These are phyloP conservation scores for Apiospora aurea DNA, from an alignment of 2,329 filamentous ascomycete species.

Conservation along the genomic window DNA sequence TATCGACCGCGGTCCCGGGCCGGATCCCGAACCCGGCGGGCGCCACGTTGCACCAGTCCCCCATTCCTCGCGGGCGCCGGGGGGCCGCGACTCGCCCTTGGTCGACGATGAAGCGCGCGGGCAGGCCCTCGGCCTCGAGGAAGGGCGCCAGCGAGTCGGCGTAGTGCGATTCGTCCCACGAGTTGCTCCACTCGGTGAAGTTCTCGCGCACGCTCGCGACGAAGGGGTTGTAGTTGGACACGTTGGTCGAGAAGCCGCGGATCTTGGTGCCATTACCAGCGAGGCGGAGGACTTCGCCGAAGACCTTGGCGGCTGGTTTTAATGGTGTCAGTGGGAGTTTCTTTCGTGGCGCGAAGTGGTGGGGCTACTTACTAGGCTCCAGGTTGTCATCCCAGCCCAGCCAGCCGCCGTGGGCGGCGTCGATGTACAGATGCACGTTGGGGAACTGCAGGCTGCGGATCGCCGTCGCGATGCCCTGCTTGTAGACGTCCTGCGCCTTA, in stretches of 20 bases:
- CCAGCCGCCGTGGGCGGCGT: constrained; percentile 67
- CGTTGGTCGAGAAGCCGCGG: constrained; percentile 64
- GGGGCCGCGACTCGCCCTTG: constrained; percentile 36
- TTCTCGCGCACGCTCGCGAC: neutral
- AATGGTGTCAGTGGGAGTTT: neutral
- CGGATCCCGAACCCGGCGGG: constrained; percentile 65
- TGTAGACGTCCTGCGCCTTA: constrained; percentile 55
- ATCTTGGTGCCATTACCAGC: constrained; percentile 59
- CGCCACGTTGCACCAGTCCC: constrained; percentile 70
- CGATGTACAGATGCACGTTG: constrained; percentile 66
- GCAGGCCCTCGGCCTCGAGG: constrained; percentile 57
- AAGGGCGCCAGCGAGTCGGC: constrained; percentile 70
- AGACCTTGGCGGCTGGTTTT: constrained; percentile 48
- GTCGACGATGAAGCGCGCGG: constrained; percentile 46
- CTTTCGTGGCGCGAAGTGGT: neutral
- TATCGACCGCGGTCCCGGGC: constrained; percentile 61
- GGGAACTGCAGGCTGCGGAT: constrained; percentile 61
- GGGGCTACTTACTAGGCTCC: constrained; percentile 44
- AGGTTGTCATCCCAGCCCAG: constrained; percentile 66
- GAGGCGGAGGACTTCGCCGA: constrained; percentile 57
- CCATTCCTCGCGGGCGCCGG: constrained; percentile 57
- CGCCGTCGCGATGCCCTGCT: constrained; percentile 59
- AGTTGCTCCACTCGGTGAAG: constrained; percentile 51
- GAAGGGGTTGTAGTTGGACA: constrained; percentile 63
- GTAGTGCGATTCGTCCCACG: constrained; percentile 66